A percentile compares a stretch with the other conserved stretches of the same genome.
These are phyloP conservation scores for Clonostachys sp. DNA, from an alignment of 2,329 filamentous ascomycete species.

Conservation along the genomic window DNA sequence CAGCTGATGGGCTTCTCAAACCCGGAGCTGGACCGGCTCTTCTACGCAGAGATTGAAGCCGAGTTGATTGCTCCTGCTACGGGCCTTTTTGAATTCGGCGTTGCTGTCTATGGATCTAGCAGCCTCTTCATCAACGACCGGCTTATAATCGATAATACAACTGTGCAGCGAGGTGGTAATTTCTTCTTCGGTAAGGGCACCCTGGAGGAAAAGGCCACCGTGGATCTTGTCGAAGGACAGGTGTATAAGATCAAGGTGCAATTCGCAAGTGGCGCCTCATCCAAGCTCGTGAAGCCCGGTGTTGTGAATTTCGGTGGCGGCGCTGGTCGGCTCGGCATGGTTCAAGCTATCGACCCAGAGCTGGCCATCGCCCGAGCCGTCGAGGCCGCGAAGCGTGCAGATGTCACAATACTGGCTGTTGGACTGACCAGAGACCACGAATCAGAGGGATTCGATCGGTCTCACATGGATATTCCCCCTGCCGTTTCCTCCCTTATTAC, in stretches of 20 bases:
- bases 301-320: conserved; percentile 7
- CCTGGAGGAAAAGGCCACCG: conserved; percentile 44
- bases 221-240: conserved; percentile 53
- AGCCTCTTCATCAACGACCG: conserved; percentile 59
- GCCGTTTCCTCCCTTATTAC: conserved; percentile 50
- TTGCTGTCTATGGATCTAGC: conserved; percentile 61
- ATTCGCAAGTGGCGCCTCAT: conserved; percentile 43
- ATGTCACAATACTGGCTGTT: conserved; percentile 47
- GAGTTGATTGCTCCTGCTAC: neutral
- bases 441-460: conserved; percentile 57
- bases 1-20: conserved; percentile 46
- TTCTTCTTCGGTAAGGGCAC: conserved; percentile 29
- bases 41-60: conserved; percentile 59
- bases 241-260: conserved; percentile 55
- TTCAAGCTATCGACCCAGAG: conserved; percentile 1
- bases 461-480: conserved; percentile 61
- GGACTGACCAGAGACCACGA: conserved; percentile 43
- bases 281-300: conserved; percentile 4
- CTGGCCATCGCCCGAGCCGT: conserved; percentile 6
- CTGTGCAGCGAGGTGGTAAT: conserved; percentile 33
- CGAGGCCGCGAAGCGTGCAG: conserved; percentile 41
- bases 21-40: conserved; percentile 47
- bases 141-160: conserved; percentile 61
- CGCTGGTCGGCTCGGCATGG: conserved; percentile 8
- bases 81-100: conserved; percentile 55